phyloP scores from a whole-genome alignment of 768 basidiomycete genomes.

The Lentinula sp. region DNA sequence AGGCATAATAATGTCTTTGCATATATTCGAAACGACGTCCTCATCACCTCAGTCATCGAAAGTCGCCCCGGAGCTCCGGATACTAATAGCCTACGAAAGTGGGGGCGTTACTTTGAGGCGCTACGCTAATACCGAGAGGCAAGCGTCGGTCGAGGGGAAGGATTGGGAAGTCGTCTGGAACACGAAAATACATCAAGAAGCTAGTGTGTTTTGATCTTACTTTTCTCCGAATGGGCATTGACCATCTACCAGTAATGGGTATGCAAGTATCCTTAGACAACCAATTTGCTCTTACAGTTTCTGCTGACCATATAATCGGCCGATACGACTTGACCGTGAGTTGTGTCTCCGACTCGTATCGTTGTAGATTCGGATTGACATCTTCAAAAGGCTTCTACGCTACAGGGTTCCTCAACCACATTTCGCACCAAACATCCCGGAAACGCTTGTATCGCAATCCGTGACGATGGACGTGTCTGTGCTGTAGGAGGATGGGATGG shows the following conservation, averaged over 20 bases:
- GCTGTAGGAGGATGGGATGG: constrained; percentile 96
- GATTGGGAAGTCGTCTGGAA: constrained; percentile 75
- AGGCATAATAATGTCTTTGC: constrained; percentile 91
- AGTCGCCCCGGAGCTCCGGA: constrained; percentile 37
- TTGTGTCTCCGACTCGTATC: not conserved
- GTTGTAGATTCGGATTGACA: not conserved
- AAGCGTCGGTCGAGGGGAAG: constrained; percentile 57
- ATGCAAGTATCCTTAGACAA: constrained; percentile 64
- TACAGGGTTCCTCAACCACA: constrained; percentile 9
- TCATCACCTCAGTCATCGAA: constrained; percentile 25
- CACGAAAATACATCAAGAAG: constrained; percentile 62
- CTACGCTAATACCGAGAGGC: constrained; percentile 31
- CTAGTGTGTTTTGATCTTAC: constrained; percentile 38
- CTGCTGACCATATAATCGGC: constrained; percentile 78
- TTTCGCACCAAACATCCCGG: constrained; percentile 74
- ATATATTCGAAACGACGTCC: constrained; percentile 41
- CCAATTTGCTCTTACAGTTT: constrained; percentile 68
- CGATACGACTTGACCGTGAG: constrained; percentile 51
- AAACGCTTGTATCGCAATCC: constrained; percentile 71
- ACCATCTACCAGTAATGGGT: constrained; percentile 62
- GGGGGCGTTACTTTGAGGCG: constrained; percentile 74
- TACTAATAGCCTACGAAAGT: constrained; percentile 80
- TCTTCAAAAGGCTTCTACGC: not conserved
- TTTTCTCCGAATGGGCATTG: not conserved
- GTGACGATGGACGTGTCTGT: constrained; percentile 70